Base-by-base conservation (phyloP, 2,329 filamentous ascomycete species). In the Fusarium illudens region DNA sequence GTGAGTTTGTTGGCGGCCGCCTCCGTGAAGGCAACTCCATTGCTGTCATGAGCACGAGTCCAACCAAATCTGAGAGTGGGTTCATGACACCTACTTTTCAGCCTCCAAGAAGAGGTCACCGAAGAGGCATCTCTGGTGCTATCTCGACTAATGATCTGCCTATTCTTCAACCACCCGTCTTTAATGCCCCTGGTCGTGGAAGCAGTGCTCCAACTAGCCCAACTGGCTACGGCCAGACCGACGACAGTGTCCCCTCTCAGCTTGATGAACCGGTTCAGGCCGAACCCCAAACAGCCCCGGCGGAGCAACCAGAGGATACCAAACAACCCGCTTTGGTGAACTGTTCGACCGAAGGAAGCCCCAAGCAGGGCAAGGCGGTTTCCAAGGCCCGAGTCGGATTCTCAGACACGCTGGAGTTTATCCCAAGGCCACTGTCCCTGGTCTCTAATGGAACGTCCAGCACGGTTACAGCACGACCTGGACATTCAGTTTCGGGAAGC, bases 361-460 rank as follows among this genome's bases (percentile, higher is more conserved):
- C 66, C 13, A 73, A 72, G 51, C 74, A 75, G 22, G 46, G 76
- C 75, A 78, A 78, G 55, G 64, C 78, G 2, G 61, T 64, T 9
- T 84, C 85, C 4, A 86, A 89, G 62, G 86, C 89, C 39, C 85
- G 91, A 12, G 93, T 97, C 46, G 92, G 91, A 1, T 97, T 97
- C 75, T 93, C 92, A 1, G 93, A 96, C 67, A 92, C 88, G 11
- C 84, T 96, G 27, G 92, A 96, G 77, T 94, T 92, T 66, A 94
- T 94, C 71, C 91, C 91, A 6, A 87, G 93, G 11, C 94, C 94
- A 1, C 80, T 96, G 17, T 97, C 94, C 2, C 83, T 94, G 19
- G 89, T 96, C 13, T 97, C 93, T 2, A 94, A 90, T 19, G 93
- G 96, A 76, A 93, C 92, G 0, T 90, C 93, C 46, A 94, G 90